Evolutionary conservation across 768 basidiomycete species (phyloP).

Genomic region (Trametes gibbosa): DNA sequence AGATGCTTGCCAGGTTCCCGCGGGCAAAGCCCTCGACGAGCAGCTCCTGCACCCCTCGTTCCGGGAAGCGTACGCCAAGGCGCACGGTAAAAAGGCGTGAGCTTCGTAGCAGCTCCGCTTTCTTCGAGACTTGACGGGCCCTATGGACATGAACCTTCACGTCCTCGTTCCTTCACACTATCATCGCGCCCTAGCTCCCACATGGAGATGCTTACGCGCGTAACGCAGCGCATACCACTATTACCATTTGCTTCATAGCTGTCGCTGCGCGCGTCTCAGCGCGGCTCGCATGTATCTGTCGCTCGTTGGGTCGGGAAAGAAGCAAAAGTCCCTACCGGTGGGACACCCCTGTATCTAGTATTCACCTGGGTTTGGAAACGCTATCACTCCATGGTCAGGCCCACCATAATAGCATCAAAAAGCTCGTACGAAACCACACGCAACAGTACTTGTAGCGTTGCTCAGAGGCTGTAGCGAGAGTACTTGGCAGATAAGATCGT

Average conservation of each 20-base stretch:
- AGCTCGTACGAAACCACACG: no score
- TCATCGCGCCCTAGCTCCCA: background rate
- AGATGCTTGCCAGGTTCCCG: constrained; percentile 58
- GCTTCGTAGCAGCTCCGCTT: background rate
- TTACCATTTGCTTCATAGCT: background rate
- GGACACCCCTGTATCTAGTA: constrained; percentile 15
- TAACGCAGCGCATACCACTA: background rate
- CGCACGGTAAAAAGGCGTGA: constrained; percentile 20
- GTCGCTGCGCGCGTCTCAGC: background rate
- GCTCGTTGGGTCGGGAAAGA: constrained; percentile 9
- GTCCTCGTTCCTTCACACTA: background rate
- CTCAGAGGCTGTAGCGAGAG: no score
- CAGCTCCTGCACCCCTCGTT: constrained; percentile 63
- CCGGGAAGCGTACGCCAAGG: constrained; percentile 24
- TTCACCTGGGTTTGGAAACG: background rate
- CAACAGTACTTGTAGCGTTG: no score
- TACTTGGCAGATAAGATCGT: no score
- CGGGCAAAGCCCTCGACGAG: constrained; percentile 93
- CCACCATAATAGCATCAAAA: no score
- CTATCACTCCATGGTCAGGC: no score
- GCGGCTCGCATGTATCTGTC: constrained; percentile 11
- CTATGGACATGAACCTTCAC: background rate
- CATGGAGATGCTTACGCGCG: background rate
- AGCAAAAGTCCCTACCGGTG: constrained; percentile 9
- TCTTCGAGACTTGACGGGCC: background rate